These are phyloP conservation scores for Bretschneidera sinensis DNA, from an alignment of 345 rosid species.

Conservation along the genomic window DNA sequence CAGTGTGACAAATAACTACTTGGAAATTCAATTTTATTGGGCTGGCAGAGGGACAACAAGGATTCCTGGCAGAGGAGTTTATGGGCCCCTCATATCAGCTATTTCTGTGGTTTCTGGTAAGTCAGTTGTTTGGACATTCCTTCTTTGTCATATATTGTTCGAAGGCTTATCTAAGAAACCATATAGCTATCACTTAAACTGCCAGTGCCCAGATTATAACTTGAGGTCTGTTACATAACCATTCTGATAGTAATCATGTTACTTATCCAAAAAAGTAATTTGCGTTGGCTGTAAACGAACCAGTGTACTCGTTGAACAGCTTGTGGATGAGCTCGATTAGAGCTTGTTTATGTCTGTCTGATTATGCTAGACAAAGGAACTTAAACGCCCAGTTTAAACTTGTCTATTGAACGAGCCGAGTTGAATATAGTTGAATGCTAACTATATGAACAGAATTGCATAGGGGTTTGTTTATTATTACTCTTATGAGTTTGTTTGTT, in stretches of 20 bases:
- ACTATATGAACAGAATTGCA: no score
- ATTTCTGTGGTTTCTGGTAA: slow-evolving; percentile 42
- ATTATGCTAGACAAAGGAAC: no score
- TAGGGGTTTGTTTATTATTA: no score
- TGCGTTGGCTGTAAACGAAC: no score
- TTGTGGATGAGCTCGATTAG: no score
- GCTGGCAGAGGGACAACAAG: slow-evolving; percentile 59
- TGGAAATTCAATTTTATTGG: slow-evolving; percentile 51
- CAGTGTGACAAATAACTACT: slow-evolving; percentile 29
- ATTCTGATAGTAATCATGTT: not conserved
- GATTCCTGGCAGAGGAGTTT: slow-evolving; percentile 42
- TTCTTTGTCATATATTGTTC: not conserved
- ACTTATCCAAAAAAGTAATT: no score
- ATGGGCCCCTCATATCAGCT: slow-evolving; percentile 61
- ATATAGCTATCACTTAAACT: not conserved
- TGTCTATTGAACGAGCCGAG: no score
- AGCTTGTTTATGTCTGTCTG: no score
- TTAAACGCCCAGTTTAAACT: no score
- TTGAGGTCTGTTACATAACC: not conserved
- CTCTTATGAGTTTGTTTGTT: no score
- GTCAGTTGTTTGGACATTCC: not conserved
- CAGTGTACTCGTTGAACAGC: no score
- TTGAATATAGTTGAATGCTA: no score
- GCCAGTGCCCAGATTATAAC: not conserved
- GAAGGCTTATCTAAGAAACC: not conserved